Conservation (phyloP, 176 grass and related monocot species). For the Paspalum vaginatum region DNA sequence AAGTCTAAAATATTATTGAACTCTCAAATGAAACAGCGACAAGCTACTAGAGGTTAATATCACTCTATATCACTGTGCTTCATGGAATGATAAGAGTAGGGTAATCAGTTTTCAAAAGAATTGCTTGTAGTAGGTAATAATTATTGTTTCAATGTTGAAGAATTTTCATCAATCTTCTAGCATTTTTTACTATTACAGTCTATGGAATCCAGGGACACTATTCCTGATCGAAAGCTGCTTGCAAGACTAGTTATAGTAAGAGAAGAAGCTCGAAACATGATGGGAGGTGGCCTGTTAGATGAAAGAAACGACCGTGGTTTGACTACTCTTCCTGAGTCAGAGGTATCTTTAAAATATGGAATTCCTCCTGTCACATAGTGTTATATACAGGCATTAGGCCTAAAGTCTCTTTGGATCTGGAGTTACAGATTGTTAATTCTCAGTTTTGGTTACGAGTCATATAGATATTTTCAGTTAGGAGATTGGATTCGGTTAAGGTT, state of each 20-base stretch:
- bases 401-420: no score
- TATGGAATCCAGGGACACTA: conserved; percentile 76
- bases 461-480: no score
- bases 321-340: conserved; percentile 81
- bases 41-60: background rate
- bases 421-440: no score
- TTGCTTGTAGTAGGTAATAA: conserved; percentile 15
- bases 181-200: conserved; percentile 47
- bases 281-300: conserved; percentile 96
- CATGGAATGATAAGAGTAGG: conserved; percentile 2
- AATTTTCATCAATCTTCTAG: conserved; percentile 2
- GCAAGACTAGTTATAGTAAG: conserved; percentile 88
- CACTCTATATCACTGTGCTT: background rate
- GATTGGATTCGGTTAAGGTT: no score
- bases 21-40: background rate
- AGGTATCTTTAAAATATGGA: conserved; percentile 53
- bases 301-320: conserved; percentile 95
- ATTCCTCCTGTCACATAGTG: conserved; percentile 3
- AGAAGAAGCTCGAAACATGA: conserved; percentile 91
- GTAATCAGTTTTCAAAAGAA: background rate
- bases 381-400: no score
- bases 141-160: conserved; percentile 15
- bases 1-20: conserved; percentile 18
- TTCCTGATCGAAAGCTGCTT: conserved; percentile 85
- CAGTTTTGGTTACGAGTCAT: no score